Conservation (phyloP, 169 alveolate species). For the Cryptosporidium parvum region DNA sequence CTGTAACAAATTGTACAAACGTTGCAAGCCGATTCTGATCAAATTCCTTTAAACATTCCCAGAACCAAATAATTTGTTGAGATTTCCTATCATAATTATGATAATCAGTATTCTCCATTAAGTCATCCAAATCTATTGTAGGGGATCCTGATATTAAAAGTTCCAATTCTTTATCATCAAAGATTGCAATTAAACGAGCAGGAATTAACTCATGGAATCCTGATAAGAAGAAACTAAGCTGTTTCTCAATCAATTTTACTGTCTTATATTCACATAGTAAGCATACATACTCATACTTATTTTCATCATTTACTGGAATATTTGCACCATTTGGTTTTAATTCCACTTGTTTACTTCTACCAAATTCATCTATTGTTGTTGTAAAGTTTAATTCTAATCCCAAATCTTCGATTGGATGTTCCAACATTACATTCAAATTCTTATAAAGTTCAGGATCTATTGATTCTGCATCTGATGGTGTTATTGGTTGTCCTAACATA, state of each 20-base stretch:
- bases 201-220: conserved; percentile 98
- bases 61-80: conserved; percentile 92
- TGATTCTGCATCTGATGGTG: conserved; percentile 97
- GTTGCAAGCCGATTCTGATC: conserved; percentile 94
- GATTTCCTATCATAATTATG: conserved; percentile 91
- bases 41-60: conserved; percentile 93
- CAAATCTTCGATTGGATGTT: conserved; percentile 91
- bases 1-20: conserved; percentile 95
- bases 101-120: conserved; percentile 95
- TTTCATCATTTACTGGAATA: conserved; percentile 89
- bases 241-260: conserved; percentile 93
- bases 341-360: conserved; percentile 93
- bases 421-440: conserved; percentile 93
- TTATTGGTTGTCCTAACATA: conserved; percentile 94
- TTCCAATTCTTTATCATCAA: conserved; percentile 95
- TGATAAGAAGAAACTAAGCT: conserved; percentile 94
- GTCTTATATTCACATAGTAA: conserved; percentile 94
- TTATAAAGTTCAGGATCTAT: conserved; percentile 97
- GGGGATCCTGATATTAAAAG: conserved; percentile 98
- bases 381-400: conserved; percentile 90
- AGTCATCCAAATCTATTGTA: conserved; percentile 96
- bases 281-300: conserved; percentile 95
- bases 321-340: conserved; percentile 95
- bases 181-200: conserved; percentile 93
- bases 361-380: conserved; percentile 95